Conservation (phyloP, 1,284 basidiomycete species). For the Phellinidium pouzarii region DNA sequence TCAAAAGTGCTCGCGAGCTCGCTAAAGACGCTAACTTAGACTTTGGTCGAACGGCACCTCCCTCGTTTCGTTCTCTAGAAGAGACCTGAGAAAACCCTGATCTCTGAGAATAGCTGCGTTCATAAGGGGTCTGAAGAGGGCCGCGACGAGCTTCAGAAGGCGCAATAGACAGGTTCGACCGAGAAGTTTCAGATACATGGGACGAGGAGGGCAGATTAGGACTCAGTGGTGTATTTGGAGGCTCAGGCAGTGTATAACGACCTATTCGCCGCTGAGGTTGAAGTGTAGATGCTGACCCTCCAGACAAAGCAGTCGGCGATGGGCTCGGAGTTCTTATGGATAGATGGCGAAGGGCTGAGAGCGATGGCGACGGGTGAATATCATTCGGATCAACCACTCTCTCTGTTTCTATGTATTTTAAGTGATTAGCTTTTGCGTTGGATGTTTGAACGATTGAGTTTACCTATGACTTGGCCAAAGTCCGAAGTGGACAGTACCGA, state of each 20-base stretch:
- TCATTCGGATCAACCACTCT: conserved; percentile 46
- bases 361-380: conserved; percentile 57
- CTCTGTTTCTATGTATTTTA: conserved; percentile 18
- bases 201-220: neutral
- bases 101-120: conserved; percentile 1
- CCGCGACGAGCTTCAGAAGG: conserved; percentile 1
- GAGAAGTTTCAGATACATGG: neutral
- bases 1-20: conserved; percentile 44
- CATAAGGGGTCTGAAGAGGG: neutral
- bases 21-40: conserved; percentile 61
- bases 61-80: neutral
- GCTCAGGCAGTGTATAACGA: neutral
- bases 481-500: conserved; percentile 46
- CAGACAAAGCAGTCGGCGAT: neutral
- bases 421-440: neutral
- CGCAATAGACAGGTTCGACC: conserved; percentile 3
- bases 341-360: conserved; percentile 66
- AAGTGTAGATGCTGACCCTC: conserved; percentile 9
- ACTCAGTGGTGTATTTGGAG: neutral
- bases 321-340: conserved; percentile 41
- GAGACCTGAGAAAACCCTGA: neutral
- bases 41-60: conserved; percentile 30
- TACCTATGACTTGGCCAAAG: conserved; percentile 57
- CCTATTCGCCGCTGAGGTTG: conserved; percentile 3
- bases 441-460: conserved; percentile 22